Evolutionary conservation across 1,284 basidiomycete genomes (phyloP), one percentile per base, ranked within the genome.

Genomic region (Leccinum fallax): DNA sequence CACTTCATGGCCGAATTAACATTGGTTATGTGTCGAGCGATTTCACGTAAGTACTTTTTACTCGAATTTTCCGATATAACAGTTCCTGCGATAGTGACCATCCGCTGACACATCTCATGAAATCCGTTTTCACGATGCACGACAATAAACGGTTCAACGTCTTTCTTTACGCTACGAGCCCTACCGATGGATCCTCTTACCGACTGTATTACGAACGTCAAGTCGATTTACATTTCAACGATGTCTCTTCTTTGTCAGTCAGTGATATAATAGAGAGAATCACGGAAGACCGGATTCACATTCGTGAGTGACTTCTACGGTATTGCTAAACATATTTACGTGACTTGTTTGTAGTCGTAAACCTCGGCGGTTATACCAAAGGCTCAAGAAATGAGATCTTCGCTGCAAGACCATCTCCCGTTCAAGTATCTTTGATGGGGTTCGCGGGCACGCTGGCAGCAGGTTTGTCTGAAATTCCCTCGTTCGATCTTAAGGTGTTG

Each of bases 291-390:
- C 77, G 80, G 55, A 84, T 88, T 61, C 85, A 87, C 65, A 79
- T 85, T 53, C 75, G 81, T 82, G 46, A 53, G 79, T 75, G 5
- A 51, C 36, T 19, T 48, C 19, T 34, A 19, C 19, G 7, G 38
- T 30, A 32, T 53, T 61, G 9, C 53, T 30, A 36, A 58, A 63
- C 56, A 52, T 43, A 26, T 56, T 5, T 58, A 4, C 36, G 53
- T 55, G 15, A 67, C 54, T 34, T 30, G 2, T 46, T 36, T 54
- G 38, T 73, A 80, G 79, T 87, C 21, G 76, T 86, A 62, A 85
- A 86, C 63, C 71, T 86, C 4, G 85, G 85, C 21, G 86, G 86
- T 4, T 88, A 88, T 65, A 88, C 86, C n/a, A 87, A 86, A 70
- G 86, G 85, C 10, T 83, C 86, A 3, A 74, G 81, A 56, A 88